Conservation (phyloP, 2,329 filamentous ascomycete genomes). For the Didymellaceae sp. region DNA sequence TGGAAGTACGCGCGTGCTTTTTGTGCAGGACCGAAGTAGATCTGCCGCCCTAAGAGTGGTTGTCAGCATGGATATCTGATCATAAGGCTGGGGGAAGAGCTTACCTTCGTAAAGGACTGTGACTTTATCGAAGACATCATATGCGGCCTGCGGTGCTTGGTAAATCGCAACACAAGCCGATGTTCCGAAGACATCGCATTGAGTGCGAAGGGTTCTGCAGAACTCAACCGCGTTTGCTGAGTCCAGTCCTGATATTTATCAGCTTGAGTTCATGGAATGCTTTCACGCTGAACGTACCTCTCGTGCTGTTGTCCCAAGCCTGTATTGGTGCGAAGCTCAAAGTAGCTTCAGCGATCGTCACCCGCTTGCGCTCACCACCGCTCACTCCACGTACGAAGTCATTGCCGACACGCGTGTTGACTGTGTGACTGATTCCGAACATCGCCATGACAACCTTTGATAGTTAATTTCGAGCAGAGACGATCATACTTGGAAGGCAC, state of each 20-base stretch:
- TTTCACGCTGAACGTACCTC: slow-evolving; percentile 17
- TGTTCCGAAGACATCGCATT: slow-evolving; percentile 57
- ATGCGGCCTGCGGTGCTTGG: slow-evolving; percentile 70
- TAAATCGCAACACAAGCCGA: slow-evolving; percentile 59
- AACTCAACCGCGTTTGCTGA: slow-evolving; percentile 62
- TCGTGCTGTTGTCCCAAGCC: slow-evolving; percentile 56
- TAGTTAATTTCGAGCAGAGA: neutral
- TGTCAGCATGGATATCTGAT: neutral
- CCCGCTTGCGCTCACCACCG: slow-evolving; percentile 68
- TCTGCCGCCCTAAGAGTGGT: slow-evolving; percentile 58
- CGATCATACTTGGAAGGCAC: neutral
- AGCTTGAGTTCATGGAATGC: neutral
- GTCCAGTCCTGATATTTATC: slow-evolving; percentile 30
- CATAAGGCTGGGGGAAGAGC: neutral
- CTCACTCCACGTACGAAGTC: slow-evolving; percentile 73
- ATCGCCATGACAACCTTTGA: slow-evolving; percentile 70
- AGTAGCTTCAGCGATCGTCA: slow-evolving; percentile 31
- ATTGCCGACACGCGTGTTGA: slow-evolving; percentile 74
- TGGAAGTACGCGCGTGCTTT: slow-evolving; percentile 72
- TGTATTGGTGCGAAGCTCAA: slow-evolving; percentile 24
- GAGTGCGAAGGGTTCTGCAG: slow-evolving; percentile 58
- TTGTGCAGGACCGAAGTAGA: slow-evolving; percentile 71
- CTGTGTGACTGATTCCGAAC: slow-evolving; percentile 74
- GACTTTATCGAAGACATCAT: slow-evolving; percentile 71
- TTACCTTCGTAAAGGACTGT: slow-evolving; percentile 73